Base-by-base conservation (phyloP, 805 yeast genomes). In the Pichia membranifaciens region DNA sequence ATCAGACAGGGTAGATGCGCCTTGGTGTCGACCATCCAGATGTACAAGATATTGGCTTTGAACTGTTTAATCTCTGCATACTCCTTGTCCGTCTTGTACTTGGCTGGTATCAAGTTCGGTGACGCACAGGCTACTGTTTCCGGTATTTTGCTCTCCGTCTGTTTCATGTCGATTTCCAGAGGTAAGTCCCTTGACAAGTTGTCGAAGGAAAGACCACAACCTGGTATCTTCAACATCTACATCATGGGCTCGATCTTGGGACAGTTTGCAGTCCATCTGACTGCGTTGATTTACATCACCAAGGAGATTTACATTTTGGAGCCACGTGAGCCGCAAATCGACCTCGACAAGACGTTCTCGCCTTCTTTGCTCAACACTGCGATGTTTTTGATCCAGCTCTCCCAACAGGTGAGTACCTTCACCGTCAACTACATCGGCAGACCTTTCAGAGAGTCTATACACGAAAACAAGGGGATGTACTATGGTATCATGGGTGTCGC, bases 1-100 rank as follows among this genome's bases (percentile, higher is more conserved):
- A 79, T 93, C 56, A 89, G 99, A 69, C 97, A 93, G 74, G 99
- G 99, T 55, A 88, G 99, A 70, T 87, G 96, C 74, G 96, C 99
- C 7, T 75, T 93, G 56, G 96, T 93, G 39, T 87, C 96, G 16
- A 93, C 99, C 8, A 90, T 93, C 63, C 99, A 93, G 72, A 93
- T 93, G 99, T 93, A 93, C 78, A 93, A 93, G 73, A 93, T 93
- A 61, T 73, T 93, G 64, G 99, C 99, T 0, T 76, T 93, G 71
- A 93, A 93, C 68, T 93, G 98, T 78, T 75, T 93, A 73, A 89
- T 93, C 68, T 84, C 95, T 56, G 99, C 99, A 29, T 93, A 93
- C 66, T 89, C 98, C 2, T 74, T 91, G 59, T 87, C 96, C 38
- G 96, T 93, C 35, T 78, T 93, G 62, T 93, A 87, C 67, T 74